Base-by-base conservation (phyloP, 2,329 filamentous ascomycete genomes). In the Drechslerella dactyloides region DNA sequence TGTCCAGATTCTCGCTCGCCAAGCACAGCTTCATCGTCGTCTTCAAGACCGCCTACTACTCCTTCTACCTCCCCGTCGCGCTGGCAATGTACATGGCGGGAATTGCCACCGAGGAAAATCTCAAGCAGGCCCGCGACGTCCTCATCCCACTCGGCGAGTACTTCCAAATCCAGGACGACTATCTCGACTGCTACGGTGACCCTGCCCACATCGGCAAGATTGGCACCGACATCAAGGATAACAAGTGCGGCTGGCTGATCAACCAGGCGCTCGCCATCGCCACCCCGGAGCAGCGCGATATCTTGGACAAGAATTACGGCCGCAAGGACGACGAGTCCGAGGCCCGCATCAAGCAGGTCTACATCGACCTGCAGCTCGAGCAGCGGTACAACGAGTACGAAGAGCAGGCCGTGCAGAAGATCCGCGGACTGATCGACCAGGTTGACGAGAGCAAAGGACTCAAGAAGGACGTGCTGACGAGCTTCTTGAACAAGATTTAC, bases 1-100 rank as follows among this genome's bases (percentile, higher is more conserved):
- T 99, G 74, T 84, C 90, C 85, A 96, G 96, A 84, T 99, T 99
- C 85, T 92, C 88, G 80, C 85, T 97, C 81, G 86, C 93, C 74
- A 99, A 96, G 85, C 96, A 96, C 84, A 88, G 85, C 77, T 99
- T 97, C 85, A 99, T 99, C 78, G 94, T 99, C 82, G 90, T 96
- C 82, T 97, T 96, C 88, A 99, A 99, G 87, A 99, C 94, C 23
- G 93, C 94, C 57, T 99, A 96, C 84, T 99, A 99, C 85, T 96
- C 90, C 78, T 99, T 99, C 85, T 97, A 97, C 83, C 89, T 99
- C 13, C 94, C 94, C 69, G 92, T 99, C 63, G 93, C 92, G 8
- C 86, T 99, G 50, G 91, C 94, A 3, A 85, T 99, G 77, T 84
- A 93, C 83, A 89, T 92, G 82, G 86, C 93, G 76, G 88, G 91